These are phyloP conservation scores for Pseudocercospora pini-densiflorae DNA, from an alignment of 2,329 filamentous ascomycete genomes.

Conservation along the genomic window DNA sequence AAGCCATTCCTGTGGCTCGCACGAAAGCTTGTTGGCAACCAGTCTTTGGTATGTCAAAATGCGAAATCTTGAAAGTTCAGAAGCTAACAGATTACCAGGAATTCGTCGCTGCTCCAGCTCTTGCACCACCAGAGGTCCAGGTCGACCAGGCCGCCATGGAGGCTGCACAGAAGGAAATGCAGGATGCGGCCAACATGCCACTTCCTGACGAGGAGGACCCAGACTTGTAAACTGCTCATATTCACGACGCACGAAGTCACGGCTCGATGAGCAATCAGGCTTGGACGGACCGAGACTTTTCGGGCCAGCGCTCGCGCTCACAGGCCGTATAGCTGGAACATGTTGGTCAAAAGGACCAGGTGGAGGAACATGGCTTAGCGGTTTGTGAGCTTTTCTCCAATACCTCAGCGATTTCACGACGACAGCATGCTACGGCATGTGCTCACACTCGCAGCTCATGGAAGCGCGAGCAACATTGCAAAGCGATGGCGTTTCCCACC, in stretches of 20 bases:
- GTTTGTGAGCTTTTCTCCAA: slow-evolving; percentile 33
- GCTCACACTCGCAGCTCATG: slow-evolving; percentile 22
- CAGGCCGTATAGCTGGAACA: slow-evolving; percentile 21
- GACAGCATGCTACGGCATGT: slow-evolving; percentile 24
- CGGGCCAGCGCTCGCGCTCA: slow-evolving; percentile 24
- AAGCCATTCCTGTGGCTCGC: slow-evolving; percentile 99
- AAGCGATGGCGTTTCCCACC: slow-evolving; percentile 33
- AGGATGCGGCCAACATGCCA: slow-evolving; percentile 75
- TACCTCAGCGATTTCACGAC: slow-evolving; percentile 27
- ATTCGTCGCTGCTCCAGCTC: slow-evolving; percentile 92
- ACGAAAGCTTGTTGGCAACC: slow-evolving; percentile 96
- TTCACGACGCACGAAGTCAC: slow-evolving; percentile 27
- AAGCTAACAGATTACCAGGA: slow-evolving; percentile 63
- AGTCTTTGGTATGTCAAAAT: slow-evolving; percentile 68
- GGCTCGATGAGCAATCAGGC: slow-evolving; percentile 25
- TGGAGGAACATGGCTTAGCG: slow-evolving; percentile 34
- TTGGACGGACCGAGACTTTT: slow-evolving; percentile 24
- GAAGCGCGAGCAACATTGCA: slow-evolving; percentile 25
- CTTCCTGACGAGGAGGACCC: slow-evolving; percentile 95
- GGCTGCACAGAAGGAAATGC: slow-evolving; percentile 89
- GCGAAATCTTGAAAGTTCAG: background rate
- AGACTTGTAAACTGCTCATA: slow-evolving; percentile 51
- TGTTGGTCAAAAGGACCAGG: slow-evolving; percentile 33
- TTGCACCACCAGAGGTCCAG: slow-evolving; percentile 89
- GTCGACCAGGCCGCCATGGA: slow-evolving; percentile 83